Conservation (phyloP, 2,329 filamentous ascomycete genomes). For the Colletotrichum zoysiae region DNA sequence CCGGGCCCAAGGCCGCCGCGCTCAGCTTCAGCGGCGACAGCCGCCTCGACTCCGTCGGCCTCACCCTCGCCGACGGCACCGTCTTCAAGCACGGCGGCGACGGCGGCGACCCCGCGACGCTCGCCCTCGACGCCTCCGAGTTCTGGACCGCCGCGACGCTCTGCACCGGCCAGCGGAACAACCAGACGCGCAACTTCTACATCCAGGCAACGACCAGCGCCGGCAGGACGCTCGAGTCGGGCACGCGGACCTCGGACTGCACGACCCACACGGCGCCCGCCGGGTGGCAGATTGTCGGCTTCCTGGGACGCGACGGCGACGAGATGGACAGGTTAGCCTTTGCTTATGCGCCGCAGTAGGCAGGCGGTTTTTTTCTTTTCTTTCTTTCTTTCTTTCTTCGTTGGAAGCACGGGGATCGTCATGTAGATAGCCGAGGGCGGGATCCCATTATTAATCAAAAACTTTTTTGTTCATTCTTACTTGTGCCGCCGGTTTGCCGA, state of each 20-base stretch:
- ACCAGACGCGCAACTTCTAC: constrained; percentile 66
- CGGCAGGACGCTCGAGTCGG: constrained; percentile 59
- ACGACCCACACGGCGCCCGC: constrained; percentile 58
- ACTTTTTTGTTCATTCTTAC: not conserved
- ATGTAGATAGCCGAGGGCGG: not conserved
- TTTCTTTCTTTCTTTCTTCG: no score
- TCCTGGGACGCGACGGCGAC: constrained; percentile 63
- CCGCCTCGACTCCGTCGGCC: constrained; percentile 63
- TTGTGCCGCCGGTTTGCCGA: not conserved
- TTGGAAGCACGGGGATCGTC: not conserved
- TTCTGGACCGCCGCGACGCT: constrained; percentile 62
- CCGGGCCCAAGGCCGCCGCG: constrained; percentile 51
- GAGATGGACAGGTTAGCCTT: constrained; percentile 68
- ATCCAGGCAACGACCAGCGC: constrained; percentile 64
- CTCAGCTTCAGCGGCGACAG: constrained; percentile 61
- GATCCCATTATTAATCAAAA: not conserved
- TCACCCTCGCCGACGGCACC: constrained; percentile 63
- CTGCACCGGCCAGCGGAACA: constrained; percentile 62
- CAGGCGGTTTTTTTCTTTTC: not conserved
- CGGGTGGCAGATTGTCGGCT: constrained; percentile 67
- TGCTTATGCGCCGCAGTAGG: constrained; percentile 53
- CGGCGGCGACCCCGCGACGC: constrained; percentile 58
- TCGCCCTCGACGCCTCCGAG: constrained; percentile 62
- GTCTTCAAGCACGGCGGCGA: constrained; percentile 65
- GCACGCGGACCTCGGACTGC: constrained; percentile 62